Percentiles rank a stretch among this genome's conserved stretches.
Conservation (phyloP, 2,329 filamentous ascomycete genomes). For the Fusarium illudens region DNA sequence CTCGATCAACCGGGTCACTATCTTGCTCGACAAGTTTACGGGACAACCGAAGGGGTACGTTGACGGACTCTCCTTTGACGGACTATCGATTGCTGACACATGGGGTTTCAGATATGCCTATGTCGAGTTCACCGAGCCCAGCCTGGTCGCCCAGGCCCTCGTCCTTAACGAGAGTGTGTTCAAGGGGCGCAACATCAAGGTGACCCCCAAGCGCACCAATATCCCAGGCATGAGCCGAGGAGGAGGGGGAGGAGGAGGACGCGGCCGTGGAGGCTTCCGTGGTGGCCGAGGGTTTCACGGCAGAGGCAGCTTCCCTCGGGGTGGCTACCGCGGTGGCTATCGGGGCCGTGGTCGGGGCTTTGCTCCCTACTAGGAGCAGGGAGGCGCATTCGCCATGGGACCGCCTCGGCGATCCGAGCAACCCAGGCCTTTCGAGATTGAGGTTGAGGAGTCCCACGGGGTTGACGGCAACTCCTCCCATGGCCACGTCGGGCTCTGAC, state of each 20-base stretch:
- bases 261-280: slow-evolving; percentile 27
- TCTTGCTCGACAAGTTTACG: slow-evolving; percentile 96
- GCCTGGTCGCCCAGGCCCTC: slow-evolving; percentile 88
- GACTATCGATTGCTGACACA: slow-evolving; percentile 24
- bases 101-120: slow-evolving; percentile 82
- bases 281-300: slow-evolving; percentile 62
- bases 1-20: slow-evolving; percentile 97
- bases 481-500: slow-evolving; percentile 21
- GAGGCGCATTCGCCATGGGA: slow-evolving; percentile 37
- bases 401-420: slow-evolving; percentile 28
- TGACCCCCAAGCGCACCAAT: slow-evolving; percentile 93
- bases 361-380: slow-evolving; percentile 67
- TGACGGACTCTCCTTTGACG: neutral
- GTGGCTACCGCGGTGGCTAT: slow-evolving; percentile 71
- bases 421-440: slow-evolving; percentile 37
- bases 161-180: slow-evolving; percentile 97
- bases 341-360: slow-evolving; percentile 72
- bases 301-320: slow-evolving; percentile 59
- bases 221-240: slow-evolving; percentile 92
- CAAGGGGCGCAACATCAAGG: slow-evolving; percentile 94
- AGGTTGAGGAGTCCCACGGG: slow-evolving; percentile 36
- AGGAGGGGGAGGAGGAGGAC: slow-evolving; percentile 51
- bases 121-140: slow-evolving; percentile 96
- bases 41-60: slow-evolving; percentile 98
- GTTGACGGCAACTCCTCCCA: slow-evolving; percentile 20